These are phyloP conservation scores for Euphorbia lathyris DNA, from an alignment of 345 rosid species.

Conservation along the genomic window DNA sequence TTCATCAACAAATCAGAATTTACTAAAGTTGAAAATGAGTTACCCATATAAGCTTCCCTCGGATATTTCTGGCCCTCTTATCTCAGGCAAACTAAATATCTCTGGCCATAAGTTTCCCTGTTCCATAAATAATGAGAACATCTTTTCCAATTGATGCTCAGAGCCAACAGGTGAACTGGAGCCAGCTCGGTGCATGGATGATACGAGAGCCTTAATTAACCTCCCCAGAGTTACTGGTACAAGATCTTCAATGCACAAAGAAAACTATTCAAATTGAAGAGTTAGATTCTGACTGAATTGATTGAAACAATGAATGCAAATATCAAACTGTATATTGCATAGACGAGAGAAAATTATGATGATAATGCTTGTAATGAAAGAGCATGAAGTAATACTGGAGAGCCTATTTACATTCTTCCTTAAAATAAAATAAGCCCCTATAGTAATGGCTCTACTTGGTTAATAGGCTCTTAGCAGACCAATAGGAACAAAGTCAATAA, in stretches of 20 bases:
- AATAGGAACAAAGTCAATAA: not conserved
- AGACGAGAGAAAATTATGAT: constrained; percentile 1
- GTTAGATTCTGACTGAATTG: constrained; percentile 23
- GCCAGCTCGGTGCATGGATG: constrained; percentile 49
- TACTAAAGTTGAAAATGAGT: not conserved
- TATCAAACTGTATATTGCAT: not conserved
- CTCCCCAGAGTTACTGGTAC: constrained; percentile 88
- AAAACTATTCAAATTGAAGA: constrained; percentile 50
- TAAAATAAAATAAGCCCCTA: not conserved
- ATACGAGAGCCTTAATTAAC: constrained; percentile 64
- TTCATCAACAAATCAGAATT: not conserved
- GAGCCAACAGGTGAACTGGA: constrained; percentile 35
- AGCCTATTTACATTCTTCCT: not conserved
- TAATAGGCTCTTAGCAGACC: not conserved
- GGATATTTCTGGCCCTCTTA: constrained; percentile 56
- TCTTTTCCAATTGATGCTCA: constrained; percentile 68
- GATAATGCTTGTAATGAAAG: not conserved
- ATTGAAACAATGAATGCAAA: constrained; percentile 9
- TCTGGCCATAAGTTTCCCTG: constrained; percentile 95
- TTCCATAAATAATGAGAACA: constrained; percentile 83
- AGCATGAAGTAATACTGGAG: not conserved
- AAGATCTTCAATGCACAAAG: constrained; percentile 88
- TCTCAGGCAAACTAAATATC: constrained; percentile 68
- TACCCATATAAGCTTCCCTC: constrained; percentile 87
- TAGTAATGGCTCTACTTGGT: not conserved